Evolutionary conservation across 75 land plant genomes (phyloP), one percentile per base, ranked within the genome.

Genomic region (Ceratopteris richardii): DNA sequence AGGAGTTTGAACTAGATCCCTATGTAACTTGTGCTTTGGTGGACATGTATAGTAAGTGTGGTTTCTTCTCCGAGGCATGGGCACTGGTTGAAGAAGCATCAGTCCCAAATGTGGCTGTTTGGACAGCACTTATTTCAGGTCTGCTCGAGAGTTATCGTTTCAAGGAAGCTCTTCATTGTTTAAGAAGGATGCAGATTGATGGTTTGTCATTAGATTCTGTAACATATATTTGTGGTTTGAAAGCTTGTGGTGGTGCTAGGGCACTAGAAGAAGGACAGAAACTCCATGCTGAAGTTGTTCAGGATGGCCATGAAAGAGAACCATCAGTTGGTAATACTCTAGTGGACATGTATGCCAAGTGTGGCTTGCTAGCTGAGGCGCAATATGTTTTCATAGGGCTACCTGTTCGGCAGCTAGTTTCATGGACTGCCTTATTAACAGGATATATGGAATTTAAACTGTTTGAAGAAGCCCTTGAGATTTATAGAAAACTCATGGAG

Each of bases 341-440:
- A 25, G 31, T 54, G 57, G 31, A 30, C 27, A 54, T 54, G 28
- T 77, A 62, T 59, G 64, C 68, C 36, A 72, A 51, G 20, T 41
- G 16, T 44, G 52, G 53, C 12, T 26, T 1, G 36, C 51, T 70
- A 33, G 51, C 17, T 5, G 70, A 77, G 31, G 74, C 79, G 0
- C 29, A 42, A 2, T 44, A 26, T 28, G 31, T 70, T 4, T 77
- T 77, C 57, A 57, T 57, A 20, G 21, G 10, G 46, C 69, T 69
- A 66, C 31, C 31, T 0, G 60, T 63, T 50, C 63, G 39, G 31
- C 60, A 69, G 54, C 11, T 55, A 1, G 61, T 65, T 17, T 55
- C 72, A 36, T 75, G 72, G 68, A 68, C 67, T 26, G 65, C 60
- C 0, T 58, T 75, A 68, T 60, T 75, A 2, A 59, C 72, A 22